Base-by-base conservation (phyloP, 1,284 basidiomycete species). In the Irpex rosettiformis region DNA sequence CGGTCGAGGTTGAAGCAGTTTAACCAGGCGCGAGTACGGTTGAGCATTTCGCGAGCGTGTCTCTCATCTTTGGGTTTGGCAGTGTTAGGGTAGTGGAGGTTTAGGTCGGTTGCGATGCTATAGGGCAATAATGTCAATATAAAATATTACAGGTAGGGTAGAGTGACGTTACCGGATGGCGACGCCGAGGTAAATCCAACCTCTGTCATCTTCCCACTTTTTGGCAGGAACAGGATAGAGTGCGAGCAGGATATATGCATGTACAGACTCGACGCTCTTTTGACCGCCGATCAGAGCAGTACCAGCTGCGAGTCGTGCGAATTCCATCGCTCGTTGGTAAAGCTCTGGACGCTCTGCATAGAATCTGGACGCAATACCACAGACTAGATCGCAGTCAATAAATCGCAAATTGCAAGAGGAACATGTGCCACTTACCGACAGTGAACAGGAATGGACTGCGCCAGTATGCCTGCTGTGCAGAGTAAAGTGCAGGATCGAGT, bases 1-100 rank as follows among this genome's bases (percentile, higher is more conserved):
- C 91, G 85, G 70, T 94, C 92, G 48, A 94, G 74, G 70, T 91
- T 92, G 73, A 88, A 92, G 72, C 91, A 93, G 69, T 91, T 91
- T 62, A 94, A 76, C 93, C 93, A 95, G 0, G 90, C 84, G 18
- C 92, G 84, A 37, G 90, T 91, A n/a, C 93, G 84, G 68, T 93
- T 94, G 54, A 93, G 80, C 73, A 92, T 82, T 70, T 93, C 89
- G 53, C 93, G 84, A 22, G 89, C 89, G 60, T 92, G 86, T 58
- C 77, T 77, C 68, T 92, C 89, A 66, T 87, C 87, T 16, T 79
- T 72, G 4, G 85, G 84, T 61, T 85, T 85, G 5, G 84, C 82
- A 0, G 86, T 86, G 61, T 79, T 80, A 2, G 90, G 89, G 48
- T 89, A 79, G 65, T 95, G 89, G 51, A 95, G 78, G 64, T 94